phyloP scores from a whole-genome alignment of 352 stramenopile genomes.

The Phytopythium mirpurense region DNA sequence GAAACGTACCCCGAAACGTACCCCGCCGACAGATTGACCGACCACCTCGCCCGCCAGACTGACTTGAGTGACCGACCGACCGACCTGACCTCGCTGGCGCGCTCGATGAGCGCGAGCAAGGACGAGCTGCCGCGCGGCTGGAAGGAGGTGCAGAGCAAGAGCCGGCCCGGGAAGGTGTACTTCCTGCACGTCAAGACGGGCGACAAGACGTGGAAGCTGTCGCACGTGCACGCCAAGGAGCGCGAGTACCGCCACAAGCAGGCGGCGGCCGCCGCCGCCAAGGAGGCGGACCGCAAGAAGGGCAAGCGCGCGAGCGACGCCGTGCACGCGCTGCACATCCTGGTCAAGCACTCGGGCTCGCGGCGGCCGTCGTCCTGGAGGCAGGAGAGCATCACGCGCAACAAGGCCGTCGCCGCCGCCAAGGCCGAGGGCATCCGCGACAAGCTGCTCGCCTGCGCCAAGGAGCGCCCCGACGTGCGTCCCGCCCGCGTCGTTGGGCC shows the following conservation, averaged over 20 bases:
- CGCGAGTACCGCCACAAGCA: conserved; percentile 61
- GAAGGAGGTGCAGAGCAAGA: conserved; percentile 88
- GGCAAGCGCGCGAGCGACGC: conserved; percentile 21
- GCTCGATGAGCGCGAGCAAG: conserved; percentile 28
- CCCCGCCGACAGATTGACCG: no score
- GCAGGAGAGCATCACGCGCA: conserved; percentile 83
- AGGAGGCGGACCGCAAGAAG: conserved; percentile 27
- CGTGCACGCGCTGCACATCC: conserved; percentile 80
- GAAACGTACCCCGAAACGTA: no score
- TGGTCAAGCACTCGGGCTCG: conserved; percentile 85
- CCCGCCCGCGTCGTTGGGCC: no score
- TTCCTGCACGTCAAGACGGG: conserved; percentile 81
- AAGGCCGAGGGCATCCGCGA: conserved; percentile 79
- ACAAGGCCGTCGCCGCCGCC: conserved; percentile 76
- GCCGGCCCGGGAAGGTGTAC: conserved; percentile 76
- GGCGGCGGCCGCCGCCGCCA: conserved; percentile 20
- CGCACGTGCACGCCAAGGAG: conserved; percentile 80
- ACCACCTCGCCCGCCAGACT: no score
- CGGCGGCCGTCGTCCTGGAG: conserved; percentile 83
- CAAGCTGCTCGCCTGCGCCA: conserved; percentile 65
- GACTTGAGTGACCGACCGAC: no score
- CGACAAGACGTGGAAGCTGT: conserved; percentile 86
- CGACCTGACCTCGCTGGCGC: no score
- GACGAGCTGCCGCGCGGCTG: conserved; percentile 78
- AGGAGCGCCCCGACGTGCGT: conserved; percentile 60